phyloP scores from a whole-genome alignment of 2,329 filamentous ascomycete species.

The Shiraia sp. region DNA sequence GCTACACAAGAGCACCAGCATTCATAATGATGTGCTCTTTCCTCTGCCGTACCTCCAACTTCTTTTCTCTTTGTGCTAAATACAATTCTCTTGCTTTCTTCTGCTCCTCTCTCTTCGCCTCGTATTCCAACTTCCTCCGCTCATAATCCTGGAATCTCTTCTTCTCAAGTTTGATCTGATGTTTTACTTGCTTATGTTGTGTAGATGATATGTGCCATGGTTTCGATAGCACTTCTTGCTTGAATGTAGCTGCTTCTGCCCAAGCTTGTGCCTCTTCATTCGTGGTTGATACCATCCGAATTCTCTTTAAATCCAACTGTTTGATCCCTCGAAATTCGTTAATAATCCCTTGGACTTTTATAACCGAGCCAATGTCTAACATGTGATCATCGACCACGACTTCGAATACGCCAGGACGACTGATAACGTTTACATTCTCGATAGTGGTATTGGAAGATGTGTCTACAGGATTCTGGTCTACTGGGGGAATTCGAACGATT shows the following conservation, averaged over 20 bases:
- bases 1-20: slow-evolving; percentile 42
- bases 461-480: slow-evolving; percentile 26
- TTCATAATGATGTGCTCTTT: slow-evolving; percentile 51
- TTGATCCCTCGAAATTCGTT: slow-evolving; percentile 54
- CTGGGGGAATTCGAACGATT: slow-evolving; percentile 47
- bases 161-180: slow-evolving; percentile 44
- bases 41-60: slow-evolving; percentile 47
- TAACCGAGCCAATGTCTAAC: slow-evolving; percentile 53
- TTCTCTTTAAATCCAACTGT: slow-evolving; percentile 60
- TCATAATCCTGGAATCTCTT: slow-evolving; percentile 44
- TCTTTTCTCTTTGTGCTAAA: slow-evolving; percentile 39
- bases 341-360: slow-evolving; percentile 63
- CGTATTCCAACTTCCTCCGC: slow-evolving; percentile 39
- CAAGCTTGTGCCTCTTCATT: slow-evolving; percentile 60
- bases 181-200: slow-evolving; percentile 50
- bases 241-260: slow-evolving; percentile 55
- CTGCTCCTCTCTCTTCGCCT: slow-evolving; percentile 37
- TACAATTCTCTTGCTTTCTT: slow-evolving; percentile 36
- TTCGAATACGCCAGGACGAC: slow-evolving; percentile 47
- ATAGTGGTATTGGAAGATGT: slow-evolving; percentile 42
- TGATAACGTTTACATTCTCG: slow-evolving; percentile 45
- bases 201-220: slow-evolving; percentile 57
- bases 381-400: slow-evolving; percentile 34
- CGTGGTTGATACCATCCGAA: slow-evolving; percentile 55
- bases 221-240: slow-evolving; percentile 53